Conservation (phyloP, 768 basidiomycete genomes). For the Lactarius sanguifluus region DNA sequence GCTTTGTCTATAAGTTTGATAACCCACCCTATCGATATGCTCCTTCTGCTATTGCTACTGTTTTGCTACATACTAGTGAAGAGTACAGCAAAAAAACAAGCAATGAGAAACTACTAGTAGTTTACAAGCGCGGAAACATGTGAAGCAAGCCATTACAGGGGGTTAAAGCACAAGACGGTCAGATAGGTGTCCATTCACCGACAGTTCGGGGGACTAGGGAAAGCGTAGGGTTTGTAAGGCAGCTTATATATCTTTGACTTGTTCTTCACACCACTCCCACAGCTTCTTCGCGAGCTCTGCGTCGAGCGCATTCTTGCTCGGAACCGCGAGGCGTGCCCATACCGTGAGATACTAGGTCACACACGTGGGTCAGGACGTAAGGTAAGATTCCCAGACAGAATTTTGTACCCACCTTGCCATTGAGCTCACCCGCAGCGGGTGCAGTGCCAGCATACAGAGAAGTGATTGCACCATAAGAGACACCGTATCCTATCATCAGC, state of each 20-base stretch:
- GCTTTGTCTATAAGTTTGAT: too few relatives aligned
- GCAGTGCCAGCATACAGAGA: slow-evolving; percentile 13
- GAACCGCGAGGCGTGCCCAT: slow-evolving; percentile 22
- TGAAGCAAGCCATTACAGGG: too few relatives aligned
- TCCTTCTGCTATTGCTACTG: too few relatives aligned
- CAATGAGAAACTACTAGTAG: not conserved
- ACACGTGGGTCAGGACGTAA: not conserved
- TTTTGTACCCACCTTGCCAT: slow-evolving; percentile 14
- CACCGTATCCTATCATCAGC: not conserved
- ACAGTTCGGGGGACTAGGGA: too few relatives aligned
- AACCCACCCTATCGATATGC: too few relatives aligned
- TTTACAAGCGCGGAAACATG: too few relatives aligned
- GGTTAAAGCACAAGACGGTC: too few relatives aligned
- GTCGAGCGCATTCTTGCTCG: slow-evolving; percentile 19
- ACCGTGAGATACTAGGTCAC: slow-evolving; percentile 20
- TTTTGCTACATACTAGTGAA: not conserved
- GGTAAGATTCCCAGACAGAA: not conserved
- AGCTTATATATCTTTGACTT: slow-evolving; percentile 14
- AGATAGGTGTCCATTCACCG: too few relatives aligned
- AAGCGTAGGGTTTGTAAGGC: too few relatives aligned
- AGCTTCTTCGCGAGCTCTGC: slow-evolving; percentile 26
- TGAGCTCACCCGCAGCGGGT: not conserved
- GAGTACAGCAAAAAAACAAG: not conserved
- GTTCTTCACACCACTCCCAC: slow-evolving; percentile 34
- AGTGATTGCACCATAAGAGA: slow-evolving; percentile 7